Evolutionary conservation across 148 eudicot genomes (phyloP).

Genomic region (Cornus suecica): DNA sequence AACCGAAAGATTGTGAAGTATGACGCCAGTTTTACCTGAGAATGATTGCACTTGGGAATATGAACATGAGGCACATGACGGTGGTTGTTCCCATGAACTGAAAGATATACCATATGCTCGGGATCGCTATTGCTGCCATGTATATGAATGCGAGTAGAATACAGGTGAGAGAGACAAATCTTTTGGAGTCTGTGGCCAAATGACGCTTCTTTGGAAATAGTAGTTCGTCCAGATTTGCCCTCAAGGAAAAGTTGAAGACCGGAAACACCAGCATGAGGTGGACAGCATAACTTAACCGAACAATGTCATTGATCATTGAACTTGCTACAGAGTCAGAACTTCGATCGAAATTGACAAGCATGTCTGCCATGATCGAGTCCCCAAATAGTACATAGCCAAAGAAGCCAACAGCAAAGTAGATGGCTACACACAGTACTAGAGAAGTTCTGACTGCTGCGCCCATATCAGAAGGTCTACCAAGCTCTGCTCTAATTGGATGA

Average conservation of each 20-base stretch:
- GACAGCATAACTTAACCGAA: constrained; percentile 77
- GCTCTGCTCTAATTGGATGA: constrained; percentile 91
- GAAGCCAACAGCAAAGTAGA: constrained; percentile 90
- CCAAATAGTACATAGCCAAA: constrained; percentile 84
- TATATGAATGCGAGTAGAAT: constrained; percentile 52
- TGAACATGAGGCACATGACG: constrained; percentile 68
- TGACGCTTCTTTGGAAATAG: constrained; percentile 49
- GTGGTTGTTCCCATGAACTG: constrained; percentile 92
- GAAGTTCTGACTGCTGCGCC: constrained; percentile 73
- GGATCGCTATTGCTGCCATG: constrained; percentile 60
- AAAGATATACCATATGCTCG: constrained; percentile 92
- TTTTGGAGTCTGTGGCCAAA: constrained; percentile 40
- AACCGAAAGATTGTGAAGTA: not conserved
- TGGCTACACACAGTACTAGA: constrained; percentile 57
- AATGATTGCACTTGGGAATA: constrained; percentile 76
- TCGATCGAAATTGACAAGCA: constrained; percentile 87
- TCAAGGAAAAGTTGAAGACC: constrained; percentile 62
- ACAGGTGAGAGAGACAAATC: constrained; percentile 64
- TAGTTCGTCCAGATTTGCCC: constrained; percentile 74
- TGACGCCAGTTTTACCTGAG: constrained; percentile 47
- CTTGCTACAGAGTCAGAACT: constrained; percentile 39
- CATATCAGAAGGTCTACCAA: constrained; percentile 73
- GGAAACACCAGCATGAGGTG: constrained; percentile 94
- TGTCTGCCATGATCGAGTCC: constrained; percentile 81
- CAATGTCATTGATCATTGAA: constrained; percentile 46